Percentiles rank a stretch among this genome's conserved stretches.
Evolutionary conservation across 2,329 filamentous ascomycete genomes (phyloP).

Genomic region (Diaporthe citriasiana): DNA sequence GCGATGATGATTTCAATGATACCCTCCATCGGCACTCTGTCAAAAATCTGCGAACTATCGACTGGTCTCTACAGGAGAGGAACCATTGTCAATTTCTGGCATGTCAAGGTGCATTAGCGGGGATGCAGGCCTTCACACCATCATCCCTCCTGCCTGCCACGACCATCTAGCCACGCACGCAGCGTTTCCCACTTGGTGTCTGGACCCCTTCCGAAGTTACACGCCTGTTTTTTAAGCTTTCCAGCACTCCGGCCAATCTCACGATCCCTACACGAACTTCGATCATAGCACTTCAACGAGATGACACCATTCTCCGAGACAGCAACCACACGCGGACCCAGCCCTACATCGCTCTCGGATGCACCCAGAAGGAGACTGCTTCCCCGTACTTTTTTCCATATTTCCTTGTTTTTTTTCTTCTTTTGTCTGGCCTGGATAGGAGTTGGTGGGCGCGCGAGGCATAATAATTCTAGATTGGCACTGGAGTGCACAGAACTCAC

Average conservation of each 20-base stretch:
- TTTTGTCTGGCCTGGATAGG: conserved; percentile 2
- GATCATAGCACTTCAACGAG: conserved; percentile 16
- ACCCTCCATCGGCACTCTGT: conserved; percentile 32
- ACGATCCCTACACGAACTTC: conserved; percentile 29
- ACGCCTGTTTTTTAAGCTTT: conserved; percentile 24
- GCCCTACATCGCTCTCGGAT: conserved; percentile 9
- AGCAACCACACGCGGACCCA: background rate
- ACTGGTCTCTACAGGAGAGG: conserved; percentile 21
- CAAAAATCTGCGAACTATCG: conserved; percentile 34
- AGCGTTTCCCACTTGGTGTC: conserved; percentile 11
- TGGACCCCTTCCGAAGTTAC: conserved; percentile 25
- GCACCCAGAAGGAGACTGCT: background rate
- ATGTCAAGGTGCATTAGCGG: conserved; percentile 40
- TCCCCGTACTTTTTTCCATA: background rate
- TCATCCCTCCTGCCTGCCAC: conserved; percentile 28
- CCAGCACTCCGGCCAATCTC: conserved; percentile 27
- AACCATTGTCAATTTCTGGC: conserved; percentile 34
- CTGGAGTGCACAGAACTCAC: background rate
- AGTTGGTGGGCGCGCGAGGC: conserved; percentile 12
- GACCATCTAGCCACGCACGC: background rate
- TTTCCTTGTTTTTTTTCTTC: background rate
- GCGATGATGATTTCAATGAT: conserved; percentile 31
- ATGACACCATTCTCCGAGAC: conserved; percentile 8
- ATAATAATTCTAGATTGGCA: conserved; percentile 16
- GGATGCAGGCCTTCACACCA: conserved; percentile 38